Conservation (phyloP, 805 yeast species). For the Cyberlindnera sargentensis region DNA sequence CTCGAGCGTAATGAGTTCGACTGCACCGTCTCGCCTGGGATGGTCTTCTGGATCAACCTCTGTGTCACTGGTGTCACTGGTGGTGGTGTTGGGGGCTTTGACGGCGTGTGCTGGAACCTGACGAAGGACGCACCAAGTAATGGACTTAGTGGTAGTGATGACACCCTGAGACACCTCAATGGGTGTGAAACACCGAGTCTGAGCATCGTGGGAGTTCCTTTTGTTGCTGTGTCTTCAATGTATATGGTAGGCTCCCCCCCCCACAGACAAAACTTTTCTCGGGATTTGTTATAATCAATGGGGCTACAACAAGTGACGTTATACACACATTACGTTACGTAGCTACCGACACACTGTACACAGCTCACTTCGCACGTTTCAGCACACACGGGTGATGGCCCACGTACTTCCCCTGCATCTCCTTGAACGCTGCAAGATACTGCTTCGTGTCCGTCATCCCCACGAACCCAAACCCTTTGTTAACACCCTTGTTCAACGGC, state of each 20-base stretch:
- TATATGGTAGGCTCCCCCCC: neutral
- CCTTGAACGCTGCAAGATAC: conserved; percentile 63
- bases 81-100: neutral
- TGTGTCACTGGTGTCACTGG: neutral
- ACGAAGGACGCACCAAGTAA: too few relatives aligned
- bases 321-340: too few relatives aligned
- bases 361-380: conserved; percentile 43
- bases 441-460: conserved; percentile 60
- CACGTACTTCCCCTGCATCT: conserved; percentile 69
- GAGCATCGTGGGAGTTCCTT: too few relatives aligned
- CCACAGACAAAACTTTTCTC: neutral
- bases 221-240: too few relatives aligned
- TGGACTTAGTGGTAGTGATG: too few relatives aligned
- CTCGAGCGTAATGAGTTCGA: conserved; percentile 45
- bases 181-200: too few relatives aligned
- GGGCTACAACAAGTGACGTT: too few relatives aligned
- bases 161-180: neutral
- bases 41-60: conserved; percentile 1
- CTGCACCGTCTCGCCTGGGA: conserved; percentile 23
- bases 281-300: too few relatives aligned
- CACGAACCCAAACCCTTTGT: conserved; percentile 69
- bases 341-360: too few relatives aligned
- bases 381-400: conserved; percentile 69
- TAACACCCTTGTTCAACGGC: conserved; percentile 35
- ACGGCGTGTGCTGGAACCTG: neutral